Conservation (phyloP, 2,329 filamentous ascomycete species). For the Talaromyces albobiverticillius region DNA sequence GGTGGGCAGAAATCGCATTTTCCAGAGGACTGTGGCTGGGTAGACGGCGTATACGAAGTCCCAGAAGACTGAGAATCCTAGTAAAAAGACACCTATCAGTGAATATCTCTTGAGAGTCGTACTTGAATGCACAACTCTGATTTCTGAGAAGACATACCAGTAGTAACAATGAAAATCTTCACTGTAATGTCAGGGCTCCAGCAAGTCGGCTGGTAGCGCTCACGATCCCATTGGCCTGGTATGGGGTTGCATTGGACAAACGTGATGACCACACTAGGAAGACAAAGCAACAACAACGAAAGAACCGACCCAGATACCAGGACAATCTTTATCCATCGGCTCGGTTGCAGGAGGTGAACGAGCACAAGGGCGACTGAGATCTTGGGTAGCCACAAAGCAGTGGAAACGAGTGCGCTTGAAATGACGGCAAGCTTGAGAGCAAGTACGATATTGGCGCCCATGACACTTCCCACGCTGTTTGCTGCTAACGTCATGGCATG, state of each 20-base stretch:
- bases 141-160: not conserved
- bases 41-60: slow-evolving; percentile 10
- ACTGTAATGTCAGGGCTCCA: not conserved
- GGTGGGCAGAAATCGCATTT: not conserved
- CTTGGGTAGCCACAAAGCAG: slow-evolving; percentile 3
- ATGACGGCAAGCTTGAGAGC: not conserved
- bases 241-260: slow-evolving; percentile 2
- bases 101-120: too few relatives aligned
- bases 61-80: not conserved
- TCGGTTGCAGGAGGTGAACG: not conserved
- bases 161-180: not conserved
- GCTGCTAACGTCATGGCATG: too few relatives aligned
- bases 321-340: not conserved
- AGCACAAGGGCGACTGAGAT: slow-evolving; percentile 6
- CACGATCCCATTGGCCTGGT: slow-evolving; percentile 5
- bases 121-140: too few relatives aligned
- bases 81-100: not conserved
- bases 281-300: not conserved
- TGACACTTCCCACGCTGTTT: too few relatives aligned
- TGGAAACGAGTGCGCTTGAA: not conserved
- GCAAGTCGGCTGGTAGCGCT: slow-evolving; percentile 2
- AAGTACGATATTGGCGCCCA: not conserved
- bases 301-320: not conserved
- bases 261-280: not conserved
- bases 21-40: slow-evolving; percentile 3